Evolutionary conservation across 208 protist genomes (phyloP), one percentile per base, ranked within the genome.

Genomic region (Wallacemonas sp.): DNA sequence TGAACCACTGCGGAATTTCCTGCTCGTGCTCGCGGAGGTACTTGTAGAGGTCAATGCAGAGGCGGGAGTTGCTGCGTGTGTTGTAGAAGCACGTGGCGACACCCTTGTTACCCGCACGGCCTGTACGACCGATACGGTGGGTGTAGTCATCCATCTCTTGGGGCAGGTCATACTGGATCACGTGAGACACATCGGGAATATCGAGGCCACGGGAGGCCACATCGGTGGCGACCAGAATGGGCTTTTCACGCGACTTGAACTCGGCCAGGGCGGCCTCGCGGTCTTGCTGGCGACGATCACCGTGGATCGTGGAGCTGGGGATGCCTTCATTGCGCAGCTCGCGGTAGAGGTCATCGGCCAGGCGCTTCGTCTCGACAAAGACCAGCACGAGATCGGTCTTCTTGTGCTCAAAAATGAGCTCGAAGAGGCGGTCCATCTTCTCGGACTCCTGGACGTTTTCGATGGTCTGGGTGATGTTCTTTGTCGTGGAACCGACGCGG

Each of bases 121-220:
- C 99, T 5, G 99, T 99, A 82, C 99, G 90, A 68, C 99, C 99
- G 75, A 99, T 99, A 51, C 99, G 88, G 84, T 99, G 98, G 2
- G 98, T 96, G 82, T 99, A 99, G 70, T 99, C 97, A 51, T 99
- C 97, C 74, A 99, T 98, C 79, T 97, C 85, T 19, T 79, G 76
- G 19, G 98, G 97, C 28, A 99, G 70, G 72, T 99, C 97, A 64
- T 96, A 99, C 77, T 99, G 99, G 62, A 99, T 97, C 58, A 99
- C 97, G 66, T 98, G 93, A 8, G 70, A 66, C 21, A 99, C 98
- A 68, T 98, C 91, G 6, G 96, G 95, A 47, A 99, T 98, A 66
- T 99, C 98, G 17, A 99, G 79, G n/a, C 98, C 98, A 71, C 98
- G 94, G 15, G 94, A 92, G n/a, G 98, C 98, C 21, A 99, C 97